These are phyloP conservation scores for Nakaseomyces nivariensis DNA, from an alignment of 1,139 yeast genomes.

Conservation along the genomic window DNA sequence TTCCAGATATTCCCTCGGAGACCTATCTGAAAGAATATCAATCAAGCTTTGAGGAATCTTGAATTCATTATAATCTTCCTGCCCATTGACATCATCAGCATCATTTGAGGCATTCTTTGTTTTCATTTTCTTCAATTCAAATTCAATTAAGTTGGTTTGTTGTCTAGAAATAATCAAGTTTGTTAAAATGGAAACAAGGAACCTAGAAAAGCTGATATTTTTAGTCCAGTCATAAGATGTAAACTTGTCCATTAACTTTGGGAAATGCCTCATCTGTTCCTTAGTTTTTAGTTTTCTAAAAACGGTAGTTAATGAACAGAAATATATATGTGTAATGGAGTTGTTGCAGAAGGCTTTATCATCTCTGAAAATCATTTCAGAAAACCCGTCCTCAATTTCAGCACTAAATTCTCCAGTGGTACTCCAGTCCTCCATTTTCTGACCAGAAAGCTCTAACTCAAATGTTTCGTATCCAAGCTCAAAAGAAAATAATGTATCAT, in stretches of 20 bases:
- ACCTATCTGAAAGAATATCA: constrained; percentile 6
- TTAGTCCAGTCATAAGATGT: not conserved
- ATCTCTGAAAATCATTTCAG: constrained; percentile 9
- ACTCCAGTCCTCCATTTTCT: constrained; percentile 27
- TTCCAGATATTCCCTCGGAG: constrained; percentile 33
- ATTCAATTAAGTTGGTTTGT: constrained; percentile 52
- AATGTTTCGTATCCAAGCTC: constrained; percentile 42
- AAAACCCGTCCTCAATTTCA: not conserved
- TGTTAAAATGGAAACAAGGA: constrained; percentile 32
- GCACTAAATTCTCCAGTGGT: constrained; percentile 15
- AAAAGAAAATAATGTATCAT: constrained; percentile 29
- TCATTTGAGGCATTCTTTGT: constrained; percentile 18
- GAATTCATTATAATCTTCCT: constrained; percentile 15
- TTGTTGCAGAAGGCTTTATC: not conserved
- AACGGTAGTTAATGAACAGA: not conserved
- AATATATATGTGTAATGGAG: not conserved
- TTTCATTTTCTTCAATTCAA: constrained; percentile 37
- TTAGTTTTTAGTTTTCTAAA: not conserved
- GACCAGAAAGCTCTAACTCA: constrained; percentile 30
- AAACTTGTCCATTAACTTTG: not conserved
- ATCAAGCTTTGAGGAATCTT: constrained; percentile 21
- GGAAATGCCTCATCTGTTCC: not conserved
- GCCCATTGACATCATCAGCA: constrained; percentile 14
- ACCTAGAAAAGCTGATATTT: constrained; percentile 30
- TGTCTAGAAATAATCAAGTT: constrained; percentile 34